Evolutionary conservation across 2,329 filamentous ascomycete genomes (phyloP).

Genomic region (Fusarium sp.): DNA sequence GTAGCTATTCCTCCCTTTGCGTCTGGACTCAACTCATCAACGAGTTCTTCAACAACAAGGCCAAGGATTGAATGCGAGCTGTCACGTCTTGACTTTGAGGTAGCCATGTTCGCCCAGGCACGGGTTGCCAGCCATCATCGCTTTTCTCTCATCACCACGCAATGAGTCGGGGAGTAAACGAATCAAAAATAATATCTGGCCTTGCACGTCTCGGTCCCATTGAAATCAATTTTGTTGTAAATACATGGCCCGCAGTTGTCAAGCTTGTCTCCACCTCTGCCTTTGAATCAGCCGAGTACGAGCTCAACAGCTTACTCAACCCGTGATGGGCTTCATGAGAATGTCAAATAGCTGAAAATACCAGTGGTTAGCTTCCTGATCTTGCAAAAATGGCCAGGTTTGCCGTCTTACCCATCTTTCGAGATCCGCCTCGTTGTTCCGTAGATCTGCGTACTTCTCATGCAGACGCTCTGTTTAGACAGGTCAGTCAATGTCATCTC

Average conservation of each 20-base stretch:
- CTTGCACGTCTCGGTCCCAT: neutral
- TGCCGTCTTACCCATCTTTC: too few species aligned
- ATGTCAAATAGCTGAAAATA: too few species aligned
- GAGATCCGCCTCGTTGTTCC: neutral
- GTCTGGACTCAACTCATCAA: too few species aligned
- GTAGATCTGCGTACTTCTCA: neutral
- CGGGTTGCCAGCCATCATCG: neutral
- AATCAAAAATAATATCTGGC: neutral
- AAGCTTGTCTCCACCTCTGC: too few species aligned
- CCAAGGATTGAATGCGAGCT: neutral
- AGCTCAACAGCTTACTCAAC: too few species aligned
- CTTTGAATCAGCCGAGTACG: too few species aligned
- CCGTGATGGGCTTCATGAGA: too few species aligned
- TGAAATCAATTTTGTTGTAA: neutral
- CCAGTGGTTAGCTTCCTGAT: too few species aligned
- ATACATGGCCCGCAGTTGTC: too few species aligned
- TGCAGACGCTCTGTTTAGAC: neutral
- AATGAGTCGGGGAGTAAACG: neutral
- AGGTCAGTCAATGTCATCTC: neutral
- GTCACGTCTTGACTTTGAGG: neutral
- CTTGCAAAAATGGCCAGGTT: too few species aligned
- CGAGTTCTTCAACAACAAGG: too few species aligned
- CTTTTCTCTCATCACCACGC: neutral
- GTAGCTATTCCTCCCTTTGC: too few species aligned
- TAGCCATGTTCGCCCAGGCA: neutral